A percentile compares a stretch with the other conserved stretches of the same genome.
Evolutionary conservation across 1,284 basidiomycete species (phyloP).

Genomic region (Lentinula novae-zelandiae): DNA sequence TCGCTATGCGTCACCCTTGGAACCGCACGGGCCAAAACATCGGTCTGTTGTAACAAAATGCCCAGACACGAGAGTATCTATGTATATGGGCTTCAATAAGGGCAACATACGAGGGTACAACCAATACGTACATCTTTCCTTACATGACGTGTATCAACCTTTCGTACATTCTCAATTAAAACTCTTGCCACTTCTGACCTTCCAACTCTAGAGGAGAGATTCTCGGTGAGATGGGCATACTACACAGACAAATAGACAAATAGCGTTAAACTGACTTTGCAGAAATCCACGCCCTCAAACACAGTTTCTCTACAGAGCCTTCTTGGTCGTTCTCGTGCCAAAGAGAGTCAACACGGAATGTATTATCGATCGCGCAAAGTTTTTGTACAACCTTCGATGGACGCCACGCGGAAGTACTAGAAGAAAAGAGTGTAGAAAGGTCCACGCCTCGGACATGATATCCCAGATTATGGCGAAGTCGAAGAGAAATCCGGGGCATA

Average conservation of each 20-base stretch:
- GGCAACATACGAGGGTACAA: not conserved
- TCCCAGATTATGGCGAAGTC: constrained; percentile 22
- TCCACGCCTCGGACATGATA: constrained; percentile 28
- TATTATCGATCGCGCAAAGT: constrained; percentile 14
- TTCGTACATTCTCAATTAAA: constrained; percentile 8
- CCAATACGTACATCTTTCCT: constrained; percentile 16
- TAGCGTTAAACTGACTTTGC: constrained; percentile 23
- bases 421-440: constrained; percentile 25
- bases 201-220: constrained; percentile 8
- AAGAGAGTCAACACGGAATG: constrained; percentile 22
- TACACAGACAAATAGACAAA: not conserved
- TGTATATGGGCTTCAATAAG: not conserved
- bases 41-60: constrained; percentile 24
- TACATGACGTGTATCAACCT: constrained; percentile 22
- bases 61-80: constrained; percentile 25
- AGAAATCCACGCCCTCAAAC: constrained; percentile 35
- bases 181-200: not conserved
- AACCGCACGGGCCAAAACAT: constrained; percentile 23
- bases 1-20: constrained; percentile 24
- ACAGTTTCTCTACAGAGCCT: constrained; percentile 18
- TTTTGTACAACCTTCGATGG: constrained; percentile 25
- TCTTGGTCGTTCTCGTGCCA: constrained; percentile 24
- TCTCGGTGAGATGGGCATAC: not conserved
- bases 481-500: constrained; percentile 27
- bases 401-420: constrained; percentile 19